Base-by-base conservation (phyloP, 2,329 filamentous ascomycete species). In the Paracamarosporium sp. region DNA sequence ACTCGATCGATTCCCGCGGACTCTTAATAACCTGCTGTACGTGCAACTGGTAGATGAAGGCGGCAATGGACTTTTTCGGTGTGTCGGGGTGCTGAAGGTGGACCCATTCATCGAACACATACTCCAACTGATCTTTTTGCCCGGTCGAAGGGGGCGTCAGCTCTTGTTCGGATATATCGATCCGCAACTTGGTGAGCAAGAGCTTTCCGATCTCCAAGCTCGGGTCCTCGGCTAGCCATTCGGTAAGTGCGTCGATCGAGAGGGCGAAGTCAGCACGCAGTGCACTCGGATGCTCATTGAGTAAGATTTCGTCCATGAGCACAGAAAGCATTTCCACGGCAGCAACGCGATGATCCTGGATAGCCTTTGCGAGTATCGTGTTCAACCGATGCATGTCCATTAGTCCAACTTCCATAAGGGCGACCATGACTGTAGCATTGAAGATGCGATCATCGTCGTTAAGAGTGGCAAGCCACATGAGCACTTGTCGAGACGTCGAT, bases 91-190 rank as follows among this genome's bases (percentile, higher is more conserved):
- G 91, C 47, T 90, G 90, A 7, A 97, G 85, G 58, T 90, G 88
- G 27, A 94, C 86, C 95, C 95, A 99, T 79, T 99, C 95, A 41
- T 94, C 93, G 70, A 99, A 97, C 20, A 97, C 85, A 72, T 99
- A 98, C 67, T 96, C 92, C 78, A 96, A 87, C 74, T 97, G 92
- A 60, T 96, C 92, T 61, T 88, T 87, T 65, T 88, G 88, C 30
- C 86, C 82, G 36, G 80, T 75, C 15, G 81, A 78, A 48, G 86
- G 83, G 55, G 89, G 86, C 22, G 84, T 86, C 51, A 83, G 76
- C 53, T 83, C 59, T 13, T 63, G 76, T 63, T 83, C 81, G 50
- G 80, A 73, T 79, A 85, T 78, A 80, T 92, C 74, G 38, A 85
- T 79, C 62, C 86, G 84, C 50, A 90, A 75, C 64, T 86, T 89